These are phyloP conservation scores for Glarea lozoyensis DNA, from an alignment of 495 filamentous ascomycete species.

Conservation along the genomic window DNA sequence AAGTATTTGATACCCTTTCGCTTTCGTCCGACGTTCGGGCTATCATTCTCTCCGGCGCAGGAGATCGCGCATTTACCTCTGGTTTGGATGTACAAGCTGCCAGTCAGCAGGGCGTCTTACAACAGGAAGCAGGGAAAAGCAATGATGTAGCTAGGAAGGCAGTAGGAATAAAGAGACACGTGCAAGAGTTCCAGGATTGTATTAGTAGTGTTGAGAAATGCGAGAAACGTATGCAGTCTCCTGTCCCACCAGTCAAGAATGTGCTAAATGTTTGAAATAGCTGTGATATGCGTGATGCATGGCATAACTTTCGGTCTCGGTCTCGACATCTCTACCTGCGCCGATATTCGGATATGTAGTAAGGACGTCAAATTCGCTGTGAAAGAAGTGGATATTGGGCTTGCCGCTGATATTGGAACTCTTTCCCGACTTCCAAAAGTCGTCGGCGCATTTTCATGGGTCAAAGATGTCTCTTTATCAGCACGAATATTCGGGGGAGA, in stretches of 20 bases:
- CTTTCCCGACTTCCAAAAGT: conserved; percentile 77
- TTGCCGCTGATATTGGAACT: conserved; percentile 91
- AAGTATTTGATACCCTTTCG: conserved; percentile 68
- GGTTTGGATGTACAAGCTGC: conserved; percentile 73
- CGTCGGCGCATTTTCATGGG: conserved; percentile 71
- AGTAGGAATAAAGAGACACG: conserved; percentile 50
- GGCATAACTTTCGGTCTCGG: conserved; percentile 74
- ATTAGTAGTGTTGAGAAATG: conserved; percentile 72
- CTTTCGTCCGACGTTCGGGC: conserved; percentile 61
- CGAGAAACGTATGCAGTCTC: conserved; percentile 62
- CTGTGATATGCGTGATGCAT: conserved; percentile 78
- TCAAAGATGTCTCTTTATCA: conserved; percentile 80
- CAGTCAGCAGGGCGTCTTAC: conserved; percentile 30
- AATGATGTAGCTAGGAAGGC: conserved; percentile 63
- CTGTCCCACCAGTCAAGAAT: neutral
- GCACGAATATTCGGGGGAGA: conserved; percentile 68
- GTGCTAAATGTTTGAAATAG: conserved; percentile 23
- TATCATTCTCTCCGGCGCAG: conserved; percentile 75
- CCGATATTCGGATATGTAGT: conserved; percentile 71
- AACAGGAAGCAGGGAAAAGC: conserved; percentile 11
- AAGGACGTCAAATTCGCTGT: conserved; percentile 60
- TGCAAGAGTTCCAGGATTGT: conserved; percentile 69
- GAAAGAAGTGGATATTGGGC: conserved; percentile 91
- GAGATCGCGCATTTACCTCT: conserved; percentile 75
- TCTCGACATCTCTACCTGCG: conserved; percentile 70